These are phyloP conservation scores for Nicotiana attenuata DNA, from an alignment of 257 asterid genomes.

Conservation along the genomic window DNA sequence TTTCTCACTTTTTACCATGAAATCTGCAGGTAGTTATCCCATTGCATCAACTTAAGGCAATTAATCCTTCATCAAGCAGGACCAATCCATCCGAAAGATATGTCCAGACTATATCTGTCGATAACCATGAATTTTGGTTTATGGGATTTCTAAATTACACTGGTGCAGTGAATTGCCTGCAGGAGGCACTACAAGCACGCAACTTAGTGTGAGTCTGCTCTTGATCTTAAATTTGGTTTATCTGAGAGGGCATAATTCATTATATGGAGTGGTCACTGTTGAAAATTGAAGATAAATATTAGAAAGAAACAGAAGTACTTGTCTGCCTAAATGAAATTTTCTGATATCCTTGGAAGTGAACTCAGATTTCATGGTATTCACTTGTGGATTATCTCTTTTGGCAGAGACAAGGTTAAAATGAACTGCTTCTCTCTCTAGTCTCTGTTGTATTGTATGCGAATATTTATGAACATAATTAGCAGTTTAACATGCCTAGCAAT, in stretches of 20 bases:
- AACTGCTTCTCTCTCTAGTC: not conserved
- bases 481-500: not conserved
- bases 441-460: not conserved
- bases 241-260: not conserved
- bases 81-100: conserved; percentile 73
- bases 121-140: conserved; percentile 93
- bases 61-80: conserved; percentile 77
- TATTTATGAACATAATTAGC: not conserved
- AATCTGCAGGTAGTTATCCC: conserved; percentile 78
- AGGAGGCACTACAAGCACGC: conserved; percentile 40
- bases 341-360: not conserved
- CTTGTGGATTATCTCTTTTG: not conserved
- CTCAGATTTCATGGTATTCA: not conserved
- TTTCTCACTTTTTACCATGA: not conserved
- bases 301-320: not conserved
- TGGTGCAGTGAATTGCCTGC: conserved; percentile 70
- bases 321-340: not conserved
- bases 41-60: conserved; percentile 78
- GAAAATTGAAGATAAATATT: not conserved
- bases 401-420: conserved; percentile 8
- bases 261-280: not conserved
- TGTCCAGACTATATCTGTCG: conserved; percentile 79
- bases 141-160: conserved; percentile 82
- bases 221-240: not conserved
- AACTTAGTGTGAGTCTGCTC: conserved; percentile 29